Base-by-base conservation (phyloP, 108 stramenopile species). In the Seminavis robusta region DNA sequence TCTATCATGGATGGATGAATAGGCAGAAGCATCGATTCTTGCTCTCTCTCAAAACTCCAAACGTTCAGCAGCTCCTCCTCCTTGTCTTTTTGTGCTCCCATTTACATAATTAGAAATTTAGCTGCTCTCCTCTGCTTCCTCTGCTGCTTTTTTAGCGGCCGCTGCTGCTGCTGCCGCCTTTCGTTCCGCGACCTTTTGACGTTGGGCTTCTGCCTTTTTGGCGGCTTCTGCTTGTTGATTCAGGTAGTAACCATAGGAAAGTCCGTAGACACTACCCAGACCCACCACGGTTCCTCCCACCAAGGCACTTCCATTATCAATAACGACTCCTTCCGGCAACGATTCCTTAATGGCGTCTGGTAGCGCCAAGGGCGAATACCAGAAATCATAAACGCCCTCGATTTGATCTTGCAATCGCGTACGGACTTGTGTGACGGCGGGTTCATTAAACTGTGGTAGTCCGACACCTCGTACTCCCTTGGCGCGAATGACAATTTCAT, bases 401-500 rank as follows among this genome's bases (percentile, higher is more conserved):
- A 28, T 46, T 32, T 31, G 23, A 32, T 45, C 21, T 32, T 7
- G 9, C 36, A 37, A 37, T 11, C 13, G 11, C 36, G 13, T 10
- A 10, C 13, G 36, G 36, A 3, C 36, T 13, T 32, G 8, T 47
- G 44, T 17, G 4, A 3, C 13, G 3, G 39, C 23, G 21, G 6
- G 13, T 56, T 6, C 10, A 3, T 3, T 29, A 19, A 19, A 4
- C 6, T 39, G 15, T 16, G 37, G 16, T 4, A 43, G 4, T 29
- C 32, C 39, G 4, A 6, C 23, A 7, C 57, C 53, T 43, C 55
- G 54, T 30, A 55, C 31, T 15, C 63, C 63, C 31, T 43, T 47
- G 32, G 45, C 52, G 32, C 54, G 54, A 64, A 64, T 55, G 43
- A 64, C 24, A 1, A 64, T 1, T 6, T 64, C 53, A 46, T 64